Conservation (phyloP, 495 filamentous ascomycete genomes). For the Xylaria bambusicola region DNA sequence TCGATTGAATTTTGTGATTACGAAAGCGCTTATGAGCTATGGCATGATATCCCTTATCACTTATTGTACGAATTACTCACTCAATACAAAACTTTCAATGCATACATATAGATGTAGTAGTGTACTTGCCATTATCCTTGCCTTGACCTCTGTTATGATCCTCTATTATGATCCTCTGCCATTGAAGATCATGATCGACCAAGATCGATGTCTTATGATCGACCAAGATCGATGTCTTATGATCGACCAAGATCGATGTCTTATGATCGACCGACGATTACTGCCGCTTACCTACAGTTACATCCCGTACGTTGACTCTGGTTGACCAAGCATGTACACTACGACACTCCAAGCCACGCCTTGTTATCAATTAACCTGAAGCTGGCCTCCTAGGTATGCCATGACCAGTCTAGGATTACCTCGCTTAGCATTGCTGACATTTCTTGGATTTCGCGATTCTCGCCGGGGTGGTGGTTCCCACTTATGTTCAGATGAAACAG, state of each 20-base stretch:
- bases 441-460: conserved; percentile 9
- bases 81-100: neutral
- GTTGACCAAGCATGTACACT: no score
- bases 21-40: conserved; percentile 31
- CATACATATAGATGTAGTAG: neutral
- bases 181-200: no score
- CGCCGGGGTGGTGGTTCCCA: conserved; percentile 4
- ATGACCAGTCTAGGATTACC: neutral
- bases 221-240: neutral
- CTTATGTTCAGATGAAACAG: conserved; percentile 15
- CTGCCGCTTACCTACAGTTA: neutral
- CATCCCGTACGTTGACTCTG: neutral
- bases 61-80: conserved; percentile 14
- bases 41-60: conserved; percentile 36
- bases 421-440: neutral
- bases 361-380: neutral
- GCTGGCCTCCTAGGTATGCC: neutral
- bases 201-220: neutral
- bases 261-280: no score
- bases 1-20: conserved; percentile 14
- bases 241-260: neutral
- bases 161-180: no score
- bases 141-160: no score
- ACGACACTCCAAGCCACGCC: neutral
- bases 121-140: no score